Percentiles rank a stretch among this genome's conserved stretches.
Evolutionary conservation across 1,284 basidiomycete species (phyloP).

Genomic region (Rhodotorula sp.): DNA sequence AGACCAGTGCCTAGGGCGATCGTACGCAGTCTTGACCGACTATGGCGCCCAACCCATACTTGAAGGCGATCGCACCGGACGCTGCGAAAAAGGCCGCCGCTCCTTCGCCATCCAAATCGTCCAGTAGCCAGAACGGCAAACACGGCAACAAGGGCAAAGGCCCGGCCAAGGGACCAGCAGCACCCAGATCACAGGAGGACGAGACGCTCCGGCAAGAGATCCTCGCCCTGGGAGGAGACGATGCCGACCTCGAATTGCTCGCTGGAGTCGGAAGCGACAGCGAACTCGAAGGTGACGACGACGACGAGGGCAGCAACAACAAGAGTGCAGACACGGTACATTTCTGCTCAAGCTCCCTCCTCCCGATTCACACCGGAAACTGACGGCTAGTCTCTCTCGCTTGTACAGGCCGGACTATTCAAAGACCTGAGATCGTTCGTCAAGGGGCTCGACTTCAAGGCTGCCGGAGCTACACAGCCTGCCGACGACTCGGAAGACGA

Average conservation of each 20-base stretch:
- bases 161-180: not conserved
- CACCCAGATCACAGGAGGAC: slow-evolving; percentile 7
- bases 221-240: slow-evolving; percentile 58
- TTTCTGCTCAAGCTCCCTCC: not conserved
- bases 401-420: slow-evolving; percentile 50
- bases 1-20: too few species aligned
- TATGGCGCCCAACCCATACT: slow-evolving; percentile 32
- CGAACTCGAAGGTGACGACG: slow-evolving; percentile 48
- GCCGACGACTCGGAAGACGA: slow-evolving; percentile 45
- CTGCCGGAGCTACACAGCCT: slow-evolving; percentile 28
- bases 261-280: slow-evolving; percentile 52
- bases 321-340: not conserved
- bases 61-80: slow-evolving; percentile 25
- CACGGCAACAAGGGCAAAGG: not conserved
- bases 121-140: not conserved
- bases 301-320: slow-evolving; percentile 38
- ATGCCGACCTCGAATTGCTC: slow-evolving; percentile 57
- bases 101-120: not conserved
- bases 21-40: not conserved
- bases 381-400: not conserved
- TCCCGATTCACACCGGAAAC: not conserved
- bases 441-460: slow-evolving; percentile 58
- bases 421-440: slow-evolving; percentile 55
- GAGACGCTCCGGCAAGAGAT: slow-evolving; percentile 50
- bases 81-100: not conserved